A percentile compares a stretch with the other conserved stretches of the same genome.
Conservation (phyloP, 164 flowering plant species). For the Nymphaea thermarum region DNA sequence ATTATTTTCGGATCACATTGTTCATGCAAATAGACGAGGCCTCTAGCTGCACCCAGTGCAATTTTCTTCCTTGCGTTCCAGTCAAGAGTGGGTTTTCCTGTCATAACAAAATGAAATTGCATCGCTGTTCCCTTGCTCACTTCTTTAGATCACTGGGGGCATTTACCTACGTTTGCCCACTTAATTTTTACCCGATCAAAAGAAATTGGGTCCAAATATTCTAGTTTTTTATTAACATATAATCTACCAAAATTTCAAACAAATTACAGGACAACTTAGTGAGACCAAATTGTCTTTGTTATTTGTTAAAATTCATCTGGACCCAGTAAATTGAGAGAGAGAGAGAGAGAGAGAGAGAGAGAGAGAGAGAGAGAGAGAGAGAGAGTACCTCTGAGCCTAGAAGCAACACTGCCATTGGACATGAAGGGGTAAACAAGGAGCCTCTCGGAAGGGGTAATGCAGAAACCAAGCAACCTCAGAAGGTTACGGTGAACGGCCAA, state of each 20-base stretch:
- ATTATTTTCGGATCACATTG: constrained; percentile 95
- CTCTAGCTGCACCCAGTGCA: constrained; percentile 85
- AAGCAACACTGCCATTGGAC: constrained; percentile 90
- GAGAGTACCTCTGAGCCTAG: constrained; percentile 61
- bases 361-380: background rate
- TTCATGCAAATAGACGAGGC: constrained; percentile 81
- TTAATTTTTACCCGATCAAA: too few species aligned
- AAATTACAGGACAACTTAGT: background rate
- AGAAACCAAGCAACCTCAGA: constrained; percentile 64
- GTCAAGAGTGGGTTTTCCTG: constrained; percentile 75
- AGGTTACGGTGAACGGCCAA: constrained; percentile 82
- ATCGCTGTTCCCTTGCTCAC: too few species aligned
- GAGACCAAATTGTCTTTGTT: background rate
- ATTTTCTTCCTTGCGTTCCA: constrained; percentile 88
- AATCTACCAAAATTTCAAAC: background rate
- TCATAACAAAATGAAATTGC: background rate
- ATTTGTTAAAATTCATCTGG: constrained; percentile 2
- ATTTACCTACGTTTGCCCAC: too few species aligned
- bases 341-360: background rate
- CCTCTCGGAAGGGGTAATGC: constrained; percentile 61
- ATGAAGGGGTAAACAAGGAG: constrained; percentile 83
- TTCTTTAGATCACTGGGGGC: too few species aligned
- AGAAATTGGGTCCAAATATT: background rate
- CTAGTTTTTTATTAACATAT: background rate
- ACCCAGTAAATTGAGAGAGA: background rate